These are phyloP conservation scores for Talaromyces atroroseus DNA, from an alignment of 2,329 filamentous ascomycete species.

Conservation along the genomic window DNA sequence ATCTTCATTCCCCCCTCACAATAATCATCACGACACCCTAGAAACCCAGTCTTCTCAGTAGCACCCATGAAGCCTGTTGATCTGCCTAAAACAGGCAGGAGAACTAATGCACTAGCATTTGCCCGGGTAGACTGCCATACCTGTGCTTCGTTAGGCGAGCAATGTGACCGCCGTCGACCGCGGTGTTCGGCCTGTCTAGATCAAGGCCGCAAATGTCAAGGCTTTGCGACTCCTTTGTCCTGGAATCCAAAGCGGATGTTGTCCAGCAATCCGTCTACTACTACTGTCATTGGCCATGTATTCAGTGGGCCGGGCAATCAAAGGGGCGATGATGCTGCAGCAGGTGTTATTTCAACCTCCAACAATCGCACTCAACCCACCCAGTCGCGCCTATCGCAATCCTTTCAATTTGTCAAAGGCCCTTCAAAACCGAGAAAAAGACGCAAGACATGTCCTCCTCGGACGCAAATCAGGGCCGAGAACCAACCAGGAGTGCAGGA, in stretches of 20 bases:
- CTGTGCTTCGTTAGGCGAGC: constrained; percentile 15
- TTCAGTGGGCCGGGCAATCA: neutral
- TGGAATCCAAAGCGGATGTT: constrained; percentile 15
- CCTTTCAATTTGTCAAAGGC: neutral
- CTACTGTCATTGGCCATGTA: no score
- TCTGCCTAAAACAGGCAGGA: constrained; percentile 8
- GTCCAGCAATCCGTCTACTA: no score
- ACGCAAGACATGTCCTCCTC: neutral
- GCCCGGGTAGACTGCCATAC: constrained; percentile 22
- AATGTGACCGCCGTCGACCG: constrained; percentile 21
- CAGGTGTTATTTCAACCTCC: no score
- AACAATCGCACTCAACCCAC: no score
- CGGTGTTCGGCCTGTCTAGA: constrained; percentile 20
- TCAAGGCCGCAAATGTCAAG: constrained; percentile 16
- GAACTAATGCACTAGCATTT: constrained; percentile 20
- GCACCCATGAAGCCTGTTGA: no score
- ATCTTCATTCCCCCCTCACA: no score
- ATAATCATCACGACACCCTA: no score
- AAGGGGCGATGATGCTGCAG: no score
- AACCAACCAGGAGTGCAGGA: neutral
- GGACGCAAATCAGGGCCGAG: neutral
- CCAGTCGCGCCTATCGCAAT: no score
- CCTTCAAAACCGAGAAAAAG: neutral
- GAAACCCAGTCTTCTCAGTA: no score
- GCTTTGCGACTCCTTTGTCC: constrained; percentile 9